Percentiles rank a stretch among this genome's conserved stretches.
Conservation (phyloP, 306 rosid genomes). For the Prinsepia uniflora region DNA sequence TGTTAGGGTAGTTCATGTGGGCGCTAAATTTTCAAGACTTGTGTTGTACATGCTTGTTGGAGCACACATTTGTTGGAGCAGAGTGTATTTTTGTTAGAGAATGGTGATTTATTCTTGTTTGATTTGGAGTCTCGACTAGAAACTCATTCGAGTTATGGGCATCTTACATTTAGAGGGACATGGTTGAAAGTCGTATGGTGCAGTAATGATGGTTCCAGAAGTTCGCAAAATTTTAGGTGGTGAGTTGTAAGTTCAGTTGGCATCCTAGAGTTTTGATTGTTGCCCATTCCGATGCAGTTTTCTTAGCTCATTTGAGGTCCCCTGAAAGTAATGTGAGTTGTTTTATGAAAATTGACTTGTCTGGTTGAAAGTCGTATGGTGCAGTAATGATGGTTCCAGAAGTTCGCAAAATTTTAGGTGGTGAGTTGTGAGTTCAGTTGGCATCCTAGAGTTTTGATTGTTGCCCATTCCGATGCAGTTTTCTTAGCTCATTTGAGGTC, state of each 20-base stretch:
- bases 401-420: slow-evolving; percentile 31
- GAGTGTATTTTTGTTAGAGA: slow-evolving; percentile 49
- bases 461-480: slow-evolving; percentile 50
- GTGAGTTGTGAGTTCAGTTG: slow-evolving; percentile 73
- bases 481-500: slow-evolving; percentile 58
- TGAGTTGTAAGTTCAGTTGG: slow-evolving; percentile 70
- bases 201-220: slow-evolving; percentile 9
- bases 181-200: slow-evolving; percentile 49
- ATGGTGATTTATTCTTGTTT: slow-evolving; percentile 56
- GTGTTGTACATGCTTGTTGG: slow-evolving; percentile 63
- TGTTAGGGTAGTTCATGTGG: slow-evolving; percentile 31
- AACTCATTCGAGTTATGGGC: neutral
- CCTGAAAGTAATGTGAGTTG: slow-evolving; percentile 34
- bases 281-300: slow-evolving; percentile 51
- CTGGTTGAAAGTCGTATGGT: slow-evolving; percentile 50
- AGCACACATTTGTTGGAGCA: slow-evolving; percentile 53
- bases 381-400: slow-evolving; percentile 10
- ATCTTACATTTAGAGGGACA: slow-evolving; percentile 41
- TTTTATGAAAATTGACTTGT: too few species aligned
- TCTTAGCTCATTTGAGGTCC: slow-evolving; percentile 53
- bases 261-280: slow-evolving; percentile 55
- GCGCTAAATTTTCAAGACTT: slow-evolving; percentile 45
- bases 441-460: slow-evolving; percentile 56
- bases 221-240: slow-evolving; percentile 38
- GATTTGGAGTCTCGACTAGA: slow-evolving; percentile 44